Percentiles rank a stretch among this genome's conserved stretches.
These are phyloP conservation scores for Tinospora cordifolia DNA, from an alignment of 164 flowering plant genomes.

Conservation along the genomic window DNA sequence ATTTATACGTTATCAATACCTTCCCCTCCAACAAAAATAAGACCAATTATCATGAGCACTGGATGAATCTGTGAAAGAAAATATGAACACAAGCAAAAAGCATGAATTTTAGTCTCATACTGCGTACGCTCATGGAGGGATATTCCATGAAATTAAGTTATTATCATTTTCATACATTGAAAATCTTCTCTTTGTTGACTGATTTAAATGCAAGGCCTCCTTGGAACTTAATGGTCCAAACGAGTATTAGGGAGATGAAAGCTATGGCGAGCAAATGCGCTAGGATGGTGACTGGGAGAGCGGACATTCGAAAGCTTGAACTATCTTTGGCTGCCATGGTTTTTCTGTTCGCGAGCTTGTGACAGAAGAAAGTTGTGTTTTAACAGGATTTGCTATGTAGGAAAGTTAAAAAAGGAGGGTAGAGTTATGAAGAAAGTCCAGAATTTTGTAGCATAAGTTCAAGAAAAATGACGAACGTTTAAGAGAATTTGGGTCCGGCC, in stretches of 20 bases:
- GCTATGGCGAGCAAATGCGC: constrained; percentile 49
- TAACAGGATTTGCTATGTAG: neutral
- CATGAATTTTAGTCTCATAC: too few species aligned
- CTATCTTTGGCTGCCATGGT: constrained; percentile 26
- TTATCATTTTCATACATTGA: constrained; percentile 15
- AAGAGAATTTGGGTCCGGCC: constrained; percentile 8
- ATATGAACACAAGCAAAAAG: neutral
- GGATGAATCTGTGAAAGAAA: constrained; percentile 47
- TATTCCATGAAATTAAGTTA: neutral
- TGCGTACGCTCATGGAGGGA: too few species aligned
- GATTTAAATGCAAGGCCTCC: constrained; percentile 20
- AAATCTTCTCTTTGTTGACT: constrained; percentile 16
- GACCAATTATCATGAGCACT: constrained; percentile 36
- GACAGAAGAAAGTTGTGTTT: neutral
- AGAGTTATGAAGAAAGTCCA: too few species aligned
- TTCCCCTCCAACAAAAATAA: constrained; percentile 44
- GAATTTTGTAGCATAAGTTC: neutral
- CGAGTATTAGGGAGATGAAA: constrained; percentile 37
- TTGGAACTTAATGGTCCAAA: constrained; percentile 34
- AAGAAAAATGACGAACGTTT: neutral
- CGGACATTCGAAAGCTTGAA: constrained; percentile 21
- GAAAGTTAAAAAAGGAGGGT: neutral
- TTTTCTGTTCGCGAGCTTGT: neutral
- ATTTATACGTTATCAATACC: constrained; percentile 24
- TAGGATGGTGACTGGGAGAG: constrained; percentile 26